Evolutionary conservation across 352 stramenopile species (phyloP), one percentile per base, ranked within the genome.

Genomic region (Pythium sukuiense): DNA sequence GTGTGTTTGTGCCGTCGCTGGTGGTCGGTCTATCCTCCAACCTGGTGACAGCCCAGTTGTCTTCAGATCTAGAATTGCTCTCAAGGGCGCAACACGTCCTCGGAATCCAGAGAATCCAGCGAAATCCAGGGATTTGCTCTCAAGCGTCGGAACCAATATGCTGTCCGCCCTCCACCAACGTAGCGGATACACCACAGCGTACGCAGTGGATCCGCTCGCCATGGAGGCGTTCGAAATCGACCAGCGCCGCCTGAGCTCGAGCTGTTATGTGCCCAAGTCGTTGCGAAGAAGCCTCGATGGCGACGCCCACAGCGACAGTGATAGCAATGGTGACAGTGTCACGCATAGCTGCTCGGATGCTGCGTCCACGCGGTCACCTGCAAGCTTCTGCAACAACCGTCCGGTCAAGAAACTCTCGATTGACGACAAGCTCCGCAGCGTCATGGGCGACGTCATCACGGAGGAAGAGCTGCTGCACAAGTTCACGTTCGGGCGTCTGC

Each of bases 401-500:
- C 30, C 57, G 41, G 48, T 16, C 29, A 43, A 55, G 26, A 27
- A 55, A 12, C 63, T 68, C 37, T 84, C 81, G 39, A 81, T 93
- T 63, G 55, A 93, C 68, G 80, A 88, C 50, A 80, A 76, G 13
- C 60, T 93, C 52, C 85, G 85, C 30, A 66, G 58, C 27, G 56
- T 90, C 49, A 88, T 93, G 24, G 83, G 83, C 53, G 72, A 79
- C 49, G 72, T 89, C 54, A 76, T 91, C 67, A 77, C 77, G 9
- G 83, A 91, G 59, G 70, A 81, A 45, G 60, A 89, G 45, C 81
- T 93, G 27, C 64, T 80, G 55, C 54, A 79, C 26, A 73, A 73
- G 79, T 73, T 92, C 55, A 79, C 70, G 20, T 92, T 92, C 32
- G 79, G 79, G 6, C 74, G 78, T 0, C 32, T 92, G 32, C 68